These are phyloP conservation scores for Senna tora DNA, from an alignment of 306 rosid species.

Conservation along the genomic window DNA sequence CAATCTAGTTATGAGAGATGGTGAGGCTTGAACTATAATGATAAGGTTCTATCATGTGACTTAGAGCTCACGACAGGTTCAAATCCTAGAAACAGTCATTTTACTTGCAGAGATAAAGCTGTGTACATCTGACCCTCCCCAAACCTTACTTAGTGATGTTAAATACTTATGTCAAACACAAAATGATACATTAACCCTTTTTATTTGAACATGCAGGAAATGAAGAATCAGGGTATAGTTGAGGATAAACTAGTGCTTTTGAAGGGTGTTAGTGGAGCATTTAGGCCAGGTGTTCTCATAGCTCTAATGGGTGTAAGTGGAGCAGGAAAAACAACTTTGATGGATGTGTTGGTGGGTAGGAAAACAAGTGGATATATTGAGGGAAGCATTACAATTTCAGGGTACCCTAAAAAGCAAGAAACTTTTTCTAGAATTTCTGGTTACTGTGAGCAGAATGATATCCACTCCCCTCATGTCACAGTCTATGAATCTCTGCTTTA, in stretches of 20 bases:
- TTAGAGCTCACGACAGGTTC: too few species aligned
- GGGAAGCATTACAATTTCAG: constrained; percentile 65
- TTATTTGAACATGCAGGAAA: constrained; percentile 52
- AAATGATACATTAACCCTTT: too few species aligned
- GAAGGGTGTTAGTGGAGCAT: constrained; percentile 65
- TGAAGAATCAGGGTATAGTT: constrained; percentile 59
- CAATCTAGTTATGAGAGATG: too few species aligned
- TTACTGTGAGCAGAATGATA: constrained; percentile 83
- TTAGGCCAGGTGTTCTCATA: constrained; percentile 82
- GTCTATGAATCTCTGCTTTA: constrained; percentile 71
- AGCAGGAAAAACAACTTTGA: constrained; percentile 82
- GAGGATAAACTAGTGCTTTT: constrained; percentile 66
- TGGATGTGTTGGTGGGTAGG: constrained; percentile 84
- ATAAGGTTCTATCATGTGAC: too few species aligned
- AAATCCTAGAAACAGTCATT: too few species aligned
- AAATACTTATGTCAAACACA: too few species aligned
- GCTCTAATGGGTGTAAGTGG: constrained; percentile 91
- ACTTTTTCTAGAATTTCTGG: constrained; percentile 76
- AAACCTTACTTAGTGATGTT: too few species aligned
- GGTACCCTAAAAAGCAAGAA: constrained; percentile 72
- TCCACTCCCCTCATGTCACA: constrained; percentile 81
- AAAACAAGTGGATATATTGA: constrained; percentile 82
- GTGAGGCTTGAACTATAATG: too few species aligned
- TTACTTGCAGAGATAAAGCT: too few species aligned
- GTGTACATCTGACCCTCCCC: too few species aligned